A percentile compares a stretch with the other conserved stretches of the same genome.
Conservation (phyloP, 768 basidiomycete genomes). For the Leccinum aurantiacum region DNA sequence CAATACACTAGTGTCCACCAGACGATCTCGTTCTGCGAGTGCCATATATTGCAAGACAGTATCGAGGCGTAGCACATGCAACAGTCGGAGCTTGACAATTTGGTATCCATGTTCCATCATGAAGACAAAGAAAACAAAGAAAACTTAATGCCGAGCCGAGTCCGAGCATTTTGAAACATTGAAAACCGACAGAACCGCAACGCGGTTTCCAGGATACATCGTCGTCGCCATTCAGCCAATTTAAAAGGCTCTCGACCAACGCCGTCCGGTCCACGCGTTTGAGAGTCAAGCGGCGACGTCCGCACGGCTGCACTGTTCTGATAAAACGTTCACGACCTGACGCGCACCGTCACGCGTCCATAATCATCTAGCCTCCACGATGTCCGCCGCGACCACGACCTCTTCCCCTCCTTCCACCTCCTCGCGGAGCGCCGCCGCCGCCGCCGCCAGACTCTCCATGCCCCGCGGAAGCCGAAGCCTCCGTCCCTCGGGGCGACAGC, state of each 20-base stretch:
- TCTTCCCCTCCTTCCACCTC: conserved; percentile 29
- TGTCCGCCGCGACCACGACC: conserved; percentile 33
- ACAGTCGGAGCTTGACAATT: too few species aligned
- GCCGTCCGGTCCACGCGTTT: background rate
- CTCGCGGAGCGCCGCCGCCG: conserved; percentile 17
- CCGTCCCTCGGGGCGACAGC: conserved; percentile 16
- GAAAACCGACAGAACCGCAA: background rate
- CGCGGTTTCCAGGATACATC: background rate
- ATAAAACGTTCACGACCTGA: background rate
- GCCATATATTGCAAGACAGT: background rate
- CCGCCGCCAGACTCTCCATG: background rate
- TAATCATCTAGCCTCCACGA: conserved; percentile 26
- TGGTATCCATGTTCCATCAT: too few species aligned
- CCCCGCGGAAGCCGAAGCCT: background rate
- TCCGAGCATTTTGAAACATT: background rate
- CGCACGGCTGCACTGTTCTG: background rate
- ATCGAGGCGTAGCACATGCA: background rate
- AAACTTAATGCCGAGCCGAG: background rate
- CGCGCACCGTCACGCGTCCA: background rate
- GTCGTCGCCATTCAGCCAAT: too few species aligned
- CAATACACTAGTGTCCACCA: background rate
- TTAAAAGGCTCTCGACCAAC: too few species aligned
- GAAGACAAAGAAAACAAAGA: background rate
- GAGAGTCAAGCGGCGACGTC: background rate
- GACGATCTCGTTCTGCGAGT: background rate